Base-by-base conservation (phyloP, 1,139 yeast species). In the Suhomyces taliae region DNA sequence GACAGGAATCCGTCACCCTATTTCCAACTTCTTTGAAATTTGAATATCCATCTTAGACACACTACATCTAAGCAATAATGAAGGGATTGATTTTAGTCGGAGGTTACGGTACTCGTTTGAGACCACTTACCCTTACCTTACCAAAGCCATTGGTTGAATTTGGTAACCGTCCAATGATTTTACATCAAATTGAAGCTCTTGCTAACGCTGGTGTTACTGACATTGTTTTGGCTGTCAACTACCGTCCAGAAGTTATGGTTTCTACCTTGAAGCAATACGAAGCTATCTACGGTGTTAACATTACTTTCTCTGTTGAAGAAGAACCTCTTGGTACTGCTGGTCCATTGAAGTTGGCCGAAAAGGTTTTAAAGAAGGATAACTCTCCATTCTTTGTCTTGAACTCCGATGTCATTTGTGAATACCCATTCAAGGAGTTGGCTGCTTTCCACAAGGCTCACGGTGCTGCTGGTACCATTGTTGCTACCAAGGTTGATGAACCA, bases 241-340 rank as follows among this genome's bases (percentile, higher is more conserved):
- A 95, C 83, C 87, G 97, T 73, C 99, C 99, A 53, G 99, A 95
- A 76, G 96, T 90, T 57, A 95, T 95, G 99, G 98, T 93, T 55
- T 85, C 90, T 55, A 87, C 98, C 54, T 82, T 95, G 67, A 81
- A 91, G 74, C 83, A 91, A 75, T 95, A 91, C 82, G 99, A 93
- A 76, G 79, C 86, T 67, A 90, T 86, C 71, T 93, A 89, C 72
- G 97, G 97, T 69, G 96, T 95, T 58, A 78, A 79, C 62, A 95
- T 95, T 73, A 90, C 98, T 50, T 95, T 95, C 78, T 90, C 97
- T 45, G 98, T 95, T 59, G 99, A 95, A 79, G 95, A 93, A 69
- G 99, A 95, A 78, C 99, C 99, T 53, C 82, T 95, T 69, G 99
- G 98, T 57, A 93, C 99, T 58, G 99, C 99, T 57, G 99, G 99